Evolutionary conservation across 768 basidiomycete genomes (phyloP), one percentile per base, ranked within the genome.

Genomic region (Cystobasidium ongulense): DNA sequence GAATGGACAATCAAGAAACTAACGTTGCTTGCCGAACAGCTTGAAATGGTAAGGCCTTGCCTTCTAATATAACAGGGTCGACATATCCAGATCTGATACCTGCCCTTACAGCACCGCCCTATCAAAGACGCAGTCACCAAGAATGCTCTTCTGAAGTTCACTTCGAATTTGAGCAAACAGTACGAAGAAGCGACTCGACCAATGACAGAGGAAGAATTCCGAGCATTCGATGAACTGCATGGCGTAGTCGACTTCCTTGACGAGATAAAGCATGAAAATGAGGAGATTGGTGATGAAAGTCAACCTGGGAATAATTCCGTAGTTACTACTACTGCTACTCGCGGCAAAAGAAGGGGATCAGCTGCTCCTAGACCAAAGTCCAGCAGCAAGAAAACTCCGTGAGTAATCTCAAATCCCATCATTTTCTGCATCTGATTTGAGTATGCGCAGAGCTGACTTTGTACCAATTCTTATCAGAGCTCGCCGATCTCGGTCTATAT

Each of bases 91-190:
- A 35, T 18, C 1, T 53, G 11, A 29, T 5, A 63, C 81, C 73
- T 17, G 27, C 41, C n/a, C n/a, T n/a, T 31, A 29, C 77, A 88
- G 87, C 86, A 86, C 82, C 85, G 85, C 39, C 87, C 87, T 0
- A 74, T 86, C 79, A 80, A 85, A 70, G 84, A 94, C 83, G 82
- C 84, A 59, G 77, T 85, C 73, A 81, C 88, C 17, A 86, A 85
- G 52, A 92, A 88, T 74, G 88, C 91, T 0, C 83, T 95, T 63
- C 82, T 81, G 27, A 88, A 87, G 75, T 93, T 95, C 78, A 87
- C 90, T 36, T 80, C 84, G 0, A 74, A 82, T 2, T 82, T 96
- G 52, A 80, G 82, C 62, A 92, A 91, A 83, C 66, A 53, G 1
- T 78, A 77, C 23, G 74, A 53, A 29, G 74, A 70, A 65, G 31